Evolutionary conservation across 257 asterid species (phyloP), one percentile per base, ranked within the genome.

Genomic region (Pogostemon cablin): DNA sequence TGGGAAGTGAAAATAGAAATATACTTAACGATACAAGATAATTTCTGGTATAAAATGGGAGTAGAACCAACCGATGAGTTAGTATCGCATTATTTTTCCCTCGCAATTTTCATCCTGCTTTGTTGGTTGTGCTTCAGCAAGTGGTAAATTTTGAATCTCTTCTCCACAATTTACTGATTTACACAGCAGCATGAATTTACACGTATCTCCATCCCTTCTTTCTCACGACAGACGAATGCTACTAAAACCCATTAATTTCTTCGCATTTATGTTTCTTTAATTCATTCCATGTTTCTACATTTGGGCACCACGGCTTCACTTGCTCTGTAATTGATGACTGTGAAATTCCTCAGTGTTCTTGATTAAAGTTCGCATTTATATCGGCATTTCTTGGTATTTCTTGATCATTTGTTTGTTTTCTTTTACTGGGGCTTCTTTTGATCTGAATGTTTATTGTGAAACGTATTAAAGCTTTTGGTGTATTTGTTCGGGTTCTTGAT

Each of bases 281-380:
- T 80, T 67, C 25, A 79, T 64, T 73, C 73, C 83, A 79, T 70
- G 80, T 80, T 78, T 35, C 76, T 72, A 73, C 74, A 72, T 67
- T 66, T 81, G 60, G 37, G 67, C 72, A 43, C 39, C 69, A 68
- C 75, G 65, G 80, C 72, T 81, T 66, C 62, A 65, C 39, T 65
- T 59, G 41, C 25, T 20, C 72, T 67, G 47, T 67, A 3, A 41
- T 62, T 40, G 12, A 32, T 64, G 57, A 17, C 10, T 71, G 42
- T 50, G 50, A 25, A 65, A 35, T 74, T 71, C 52, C 35, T 47
- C 72, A 10, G 49, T 52, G 46, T 77, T 85, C 79, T 74, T 74
- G 88, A 44, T 77, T 72, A 68, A 77, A 78, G 75, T 61, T 63
- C 11, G 56, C 54, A 43, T 71, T 79, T 69, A 62, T 43, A 8